Conservation (phyloP, 768 basidiomycete species). For the Kwoniella newhampshirensis region DNA sequence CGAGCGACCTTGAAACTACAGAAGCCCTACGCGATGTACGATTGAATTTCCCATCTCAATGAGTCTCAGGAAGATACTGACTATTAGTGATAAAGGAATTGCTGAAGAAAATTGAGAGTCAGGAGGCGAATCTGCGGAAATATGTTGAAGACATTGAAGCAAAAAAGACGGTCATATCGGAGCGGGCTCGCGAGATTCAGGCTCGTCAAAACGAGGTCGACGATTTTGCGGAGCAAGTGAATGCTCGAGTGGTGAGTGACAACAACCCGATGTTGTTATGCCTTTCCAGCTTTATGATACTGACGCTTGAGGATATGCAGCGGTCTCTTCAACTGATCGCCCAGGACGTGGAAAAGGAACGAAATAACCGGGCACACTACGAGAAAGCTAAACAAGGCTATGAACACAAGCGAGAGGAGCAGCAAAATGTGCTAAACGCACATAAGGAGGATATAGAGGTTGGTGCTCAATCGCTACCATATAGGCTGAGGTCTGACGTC, state of each 20-base stretch:
- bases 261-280: too few species aligned
- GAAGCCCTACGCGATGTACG: slow-evolving; percentile 16
- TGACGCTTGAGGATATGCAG: neutral
- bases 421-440: neutral
- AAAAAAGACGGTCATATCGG: slow-evolving; percentile 53
- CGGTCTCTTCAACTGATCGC: neutral
- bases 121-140: slow-evolving; percentile 60
- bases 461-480: neutral
- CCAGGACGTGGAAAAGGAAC: neutral
- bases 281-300: too few species aligned
- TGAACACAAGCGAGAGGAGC: slow-evolving; percentile 2
- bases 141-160: slow-evolving; percentile 1
- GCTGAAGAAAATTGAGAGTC: slow-evolving; percentile 53
- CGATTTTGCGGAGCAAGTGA: slow-evolving; percentile 26
- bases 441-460: slow-evolving; percentile 7
- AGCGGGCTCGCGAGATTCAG: slow-evolving; percentile 51
- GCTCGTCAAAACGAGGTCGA: slow-evolving; percentile 58
- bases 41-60: neutral
- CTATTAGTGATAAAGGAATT: slow-evolving; percentile 5
- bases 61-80: neutral
- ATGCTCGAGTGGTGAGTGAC: too few species aligned
- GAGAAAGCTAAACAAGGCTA: neutral
- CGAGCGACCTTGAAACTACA: slow-evolving; percentile 13
- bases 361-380: neutral
- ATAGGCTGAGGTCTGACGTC: neutral